phyloP scores from a whole-genome alignment of 495 filamentous ascomycete genomes.

The Thermochaetoides thermophila region DNA sequence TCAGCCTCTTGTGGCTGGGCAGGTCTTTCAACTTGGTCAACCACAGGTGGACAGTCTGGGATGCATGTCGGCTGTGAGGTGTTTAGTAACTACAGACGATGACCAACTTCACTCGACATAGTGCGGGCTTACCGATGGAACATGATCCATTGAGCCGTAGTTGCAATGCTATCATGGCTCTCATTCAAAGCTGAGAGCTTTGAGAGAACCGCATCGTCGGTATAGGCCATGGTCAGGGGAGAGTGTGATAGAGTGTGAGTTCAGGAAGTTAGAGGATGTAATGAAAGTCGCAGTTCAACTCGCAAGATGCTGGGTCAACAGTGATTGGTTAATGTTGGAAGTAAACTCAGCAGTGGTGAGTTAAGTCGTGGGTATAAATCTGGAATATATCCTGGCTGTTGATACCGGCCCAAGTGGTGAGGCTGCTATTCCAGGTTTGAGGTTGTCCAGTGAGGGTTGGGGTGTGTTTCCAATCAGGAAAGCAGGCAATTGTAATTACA shows the following conservation, averaged over 20 bases:
- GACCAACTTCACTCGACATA: too few species aligned
- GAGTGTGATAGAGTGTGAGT: not conserved
- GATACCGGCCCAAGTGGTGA: too few species aligned
- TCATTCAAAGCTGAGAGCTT: slow-evolving; percentile 93
- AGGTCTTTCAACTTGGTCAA: slow-evolving; percentile 76
- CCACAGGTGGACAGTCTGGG: slow-evolving; percentile 80
- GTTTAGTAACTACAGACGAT: slow-evolving; percentile 5
- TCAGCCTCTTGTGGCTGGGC: slow-evolving; percentile 66
- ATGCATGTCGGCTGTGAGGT: slow-evolving; percentile 61
- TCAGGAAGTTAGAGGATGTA: not conserved
- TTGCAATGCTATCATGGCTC: slow-evolving; percentile 88
- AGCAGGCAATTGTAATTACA: too few species aligned
- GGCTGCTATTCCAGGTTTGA: too few species aligned
- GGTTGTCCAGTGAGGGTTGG: too few species aligned
- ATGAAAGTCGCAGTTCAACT: too few species aligned
- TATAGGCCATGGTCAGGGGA: slow-evolving; percentile 61
- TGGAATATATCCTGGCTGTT: too few species aligned
- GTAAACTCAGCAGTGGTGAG: too few species aligned
- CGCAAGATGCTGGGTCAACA: too few species aligned
- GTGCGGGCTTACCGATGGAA: slow-evolving; percentile 73
- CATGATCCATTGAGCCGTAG: slow-evolving; percentile 96
- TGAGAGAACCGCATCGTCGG: slow-evolving; percentile 79
- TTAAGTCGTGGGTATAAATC: too few species aligned
- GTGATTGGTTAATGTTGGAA: too few species aligned
- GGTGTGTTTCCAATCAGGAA: too few species aligned